Conservation (phyloP, 176 grass and related monocot genomes). For the Themeda triandra region DNA sequence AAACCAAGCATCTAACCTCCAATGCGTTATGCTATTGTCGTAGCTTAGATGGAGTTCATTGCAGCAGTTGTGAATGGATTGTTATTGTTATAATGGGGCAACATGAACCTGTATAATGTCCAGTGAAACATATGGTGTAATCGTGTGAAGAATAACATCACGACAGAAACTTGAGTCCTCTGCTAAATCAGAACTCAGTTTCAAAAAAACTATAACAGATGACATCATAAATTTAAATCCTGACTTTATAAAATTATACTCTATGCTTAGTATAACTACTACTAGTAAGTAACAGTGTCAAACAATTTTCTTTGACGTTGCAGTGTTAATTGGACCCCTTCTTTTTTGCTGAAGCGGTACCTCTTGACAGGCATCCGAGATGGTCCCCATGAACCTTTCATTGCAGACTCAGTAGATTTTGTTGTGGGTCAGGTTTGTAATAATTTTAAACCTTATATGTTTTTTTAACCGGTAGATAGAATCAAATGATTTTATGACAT, state of each 20-base stretch:
- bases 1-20: not conserved
- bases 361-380: slow-evolving; percentile 90
- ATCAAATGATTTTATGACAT: not conserved
- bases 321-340: slow-evolving; percentile 96
- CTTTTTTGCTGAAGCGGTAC: slow-evolving; percentile 97
- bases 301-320: slow-evolving; percentile 43
- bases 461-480: not conserved
- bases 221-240: not conserved
- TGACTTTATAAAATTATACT: not conserved
- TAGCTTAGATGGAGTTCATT: slow-evolving; percentile 10
- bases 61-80: not conserved
- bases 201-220: not conserved
- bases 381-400: slow-evolving; percentile 94
- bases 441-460: not conserved
- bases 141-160: not conserved
- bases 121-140: not conserved
- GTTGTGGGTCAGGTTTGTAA: slow-evolving; percentile 75
- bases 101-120: not conserved
- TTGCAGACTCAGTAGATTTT: slow-evolving; percentile 98
- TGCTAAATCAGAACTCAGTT: not conserved
- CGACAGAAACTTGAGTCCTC: not conserved
- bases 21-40: not conserved
- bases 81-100: not conserved
- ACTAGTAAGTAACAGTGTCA: not conserved
- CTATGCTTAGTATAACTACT: slow-evolving; percentile 4